Percentiles rank a stretch among this genome's conserved stretches.
Conservation (phyloP, 2,329 filamentous ascomycete species). For the Venturiaceae sp. region DNA sequence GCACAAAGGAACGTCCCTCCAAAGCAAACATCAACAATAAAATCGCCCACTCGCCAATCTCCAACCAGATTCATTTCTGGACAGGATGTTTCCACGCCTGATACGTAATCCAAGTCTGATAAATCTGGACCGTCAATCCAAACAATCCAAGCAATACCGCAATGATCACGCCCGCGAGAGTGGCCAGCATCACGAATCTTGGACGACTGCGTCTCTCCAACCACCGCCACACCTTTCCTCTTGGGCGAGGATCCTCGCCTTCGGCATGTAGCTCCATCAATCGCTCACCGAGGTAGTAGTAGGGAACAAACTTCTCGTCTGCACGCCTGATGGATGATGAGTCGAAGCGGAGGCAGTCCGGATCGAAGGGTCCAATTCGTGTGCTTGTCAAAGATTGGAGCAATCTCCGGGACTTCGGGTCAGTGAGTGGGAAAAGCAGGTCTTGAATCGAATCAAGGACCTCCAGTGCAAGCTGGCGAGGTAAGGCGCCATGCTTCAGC, state of each 20-base stretch:
- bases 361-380: background rate
- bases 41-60: no score
- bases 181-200: constrained; percentile 23
- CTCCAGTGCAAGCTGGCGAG: constrained; percentile 10
- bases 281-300: constrained; percentile 17
- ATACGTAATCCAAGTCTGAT: constrained; percentile 22
- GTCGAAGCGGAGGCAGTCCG: background rate
- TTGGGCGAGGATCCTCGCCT: constrained; percentile 15
- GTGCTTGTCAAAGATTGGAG: constrained; percentile 9
- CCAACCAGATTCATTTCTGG: no score
- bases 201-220: constrained; percentile 18
- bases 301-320: constrained; percentile 14
- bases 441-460: constrained; percentile 11
- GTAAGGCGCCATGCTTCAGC: constrained; percentile 1
- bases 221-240: constrained; percentile 15
- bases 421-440: constrained; percentile 10
- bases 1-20: no score
- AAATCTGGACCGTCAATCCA: constrained; percentile 16
- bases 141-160: constrained; percentile 18
- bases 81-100: constrained; percentile 23
- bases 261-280: constrained; percentile 19
- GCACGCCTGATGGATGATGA: constrained; percentile 7
- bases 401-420: constrained; percentile 9
- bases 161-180: constrained; percentile 19
- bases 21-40: no score